Percentiles rank a stretch among this genome's conserved stretches.
Evolutionary conservation across 495 filamentous ascomycete species (phyloP).

Genomic region (Choiromyces venosus): DNA sequence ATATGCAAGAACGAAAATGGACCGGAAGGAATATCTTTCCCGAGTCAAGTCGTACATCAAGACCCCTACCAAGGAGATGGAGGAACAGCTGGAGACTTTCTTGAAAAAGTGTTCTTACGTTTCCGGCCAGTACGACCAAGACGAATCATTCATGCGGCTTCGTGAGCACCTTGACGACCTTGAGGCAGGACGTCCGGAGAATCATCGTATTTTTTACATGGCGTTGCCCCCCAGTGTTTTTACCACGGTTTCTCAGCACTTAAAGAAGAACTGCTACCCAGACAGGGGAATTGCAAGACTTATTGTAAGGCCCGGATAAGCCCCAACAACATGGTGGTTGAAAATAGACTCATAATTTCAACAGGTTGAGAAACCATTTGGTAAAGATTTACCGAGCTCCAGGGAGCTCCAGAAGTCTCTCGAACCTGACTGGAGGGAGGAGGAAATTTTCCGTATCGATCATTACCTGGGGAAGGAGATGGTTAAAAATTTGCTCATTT

Average conservation of each 20-base stretch:
- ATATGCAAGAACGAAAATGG: constrained; percentile 99
- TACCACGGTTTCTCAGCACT: constrained; percentile 90
- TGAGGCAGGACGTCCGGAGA: constrained; percentile 74
- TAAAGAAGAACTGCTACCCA: constrained; percentile 96
- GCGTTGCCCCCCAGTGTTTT: constrained; percentile 96
- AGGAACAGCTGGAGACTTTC: constrained; percentile 89
- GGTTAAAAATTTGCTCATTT: constrained; percentile 99
- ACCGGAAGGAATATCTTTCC: constrained; percentile 87
- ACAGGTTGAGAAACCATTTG: constrained; percentile 98
- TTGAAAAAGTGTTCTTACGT: constrained; percentile 83
- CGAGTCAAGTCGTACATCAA: constrained; percentile 98
- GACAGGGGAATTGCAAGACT: constrained; percentile 80
- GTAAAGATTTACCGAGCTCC: constrained; percentile 91
- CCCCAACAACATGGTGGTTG: neutral
- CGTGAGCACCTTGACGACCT: constrained; percentile 83
- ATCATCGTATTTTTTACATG: constrained; percentile 98
- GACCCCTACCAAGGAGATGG: constrained; percentile 94
- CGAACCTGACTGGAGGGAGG: constrained; percentile 97
- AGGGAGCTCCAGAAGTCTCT: constrained; percentile 91
- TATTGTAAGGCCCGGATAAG: constrained; percentile 59
- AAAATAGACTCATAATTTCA: constrained; percentile 20
- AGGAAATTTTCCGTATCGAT: constrained; percentile 99
- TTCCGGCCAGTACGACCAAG: constrained; percentile 94
- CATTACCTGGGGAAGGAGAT: constrained; percentile 99
- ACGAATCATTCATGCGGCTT: constrained; percentile 86